phyloP scores from a whole-genome alignment of 2,329 filamentous ascomycete species.

The Pseudogymnoascus sp. region DNA sequence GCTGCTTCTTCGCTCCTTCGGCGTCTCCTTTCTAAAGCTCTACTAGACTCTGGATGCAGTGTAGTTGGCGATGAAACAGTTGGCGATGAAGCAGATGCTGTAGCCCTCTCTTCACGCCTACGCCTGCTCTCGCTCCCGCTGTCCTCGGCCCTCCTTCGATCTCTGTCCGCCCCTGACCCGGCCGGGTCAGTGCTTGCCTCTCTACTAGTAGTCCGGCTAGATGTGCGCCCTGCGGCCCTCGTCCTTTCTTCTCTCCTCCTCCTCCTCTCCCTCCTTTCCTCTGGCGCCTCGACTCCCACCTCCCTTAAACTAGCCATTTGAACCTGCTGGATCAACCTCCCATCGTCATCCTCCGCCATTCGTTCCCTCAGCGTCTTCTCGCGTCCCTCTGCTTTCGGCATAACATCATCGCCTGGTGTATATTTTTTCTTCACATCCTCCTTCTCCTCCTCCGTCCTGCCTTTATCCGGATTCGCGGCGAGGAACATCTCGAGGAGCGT shows the following conservation, averaged over 20 bases:
- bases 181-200: constrained; percentile 22
- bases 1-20: constrained; percentile 20
- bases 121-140: constrained; percentile 15
- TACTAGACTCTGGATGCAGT: constrained; percentile 25
- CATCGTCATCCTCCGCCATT: constrained; percentile 56
- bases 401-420: constrained; percentile 70
- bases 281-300: constrained; percentile 39
- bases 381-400: constrained; percentile 51
- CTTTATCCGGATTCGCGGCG: constrained; percentile 67
- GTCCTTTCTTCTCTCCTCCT: constrained; percentile 24
- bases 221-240: constrained; percentile 18
- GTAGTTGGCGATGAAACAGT: constrained; percentile 13
- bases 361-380: constrained; percentile 46
- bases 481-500: constrained; percentile 86
- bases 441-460: constrained; percentile 63
- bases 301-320: constrained; percentile 66
- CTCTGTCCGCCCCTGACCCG: constrained; percentile 15
- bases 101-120: constrained; percentile 23
- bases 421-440: constrained; percentile 68
- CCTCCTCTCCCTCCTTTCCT: constrained; percentile 23
- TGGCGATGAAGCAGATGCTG: neutral
- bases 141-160: constrained; percentile 12
- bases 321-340: constrained; percentile 61
- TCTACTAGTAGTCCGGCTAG: constrained; percentile 30
- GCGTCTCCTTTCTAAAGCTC: constrained; percentile 20